These are phyloP conservation scores for Pythium aquatile DNA, from an alignment of 352 stramenopile species.

Conservation along the genomic window DNA sequence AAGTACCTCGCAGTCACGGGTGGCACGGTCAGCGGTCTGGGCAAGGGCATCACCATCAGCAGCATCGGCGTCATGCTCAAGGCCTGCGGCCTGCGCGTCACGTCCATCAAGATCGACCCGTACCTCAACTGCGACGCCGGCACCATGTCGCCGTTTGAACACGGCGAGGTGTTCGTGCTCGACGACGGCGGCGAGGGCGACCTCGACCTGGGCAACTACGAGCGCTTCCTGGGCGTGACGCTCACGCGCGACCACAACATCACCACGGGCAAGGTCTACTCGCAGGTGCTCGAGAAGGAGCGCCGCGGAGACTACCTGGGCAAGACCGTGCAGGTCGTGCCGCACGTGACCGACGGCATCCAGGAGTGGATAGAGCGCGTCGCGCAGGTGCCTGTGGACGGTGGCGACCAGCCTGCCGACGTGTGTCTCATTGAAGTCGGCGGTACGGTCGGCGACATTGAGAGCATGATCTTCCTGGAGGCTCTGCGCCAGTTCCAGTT, in stretches of 20 bases:
- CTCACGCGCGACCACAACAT: conserved; percentile 98
- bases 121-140: conserved; percentile 99
- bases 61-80: conserved; percentile 98
- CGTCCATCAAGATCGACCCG: conserved; percentile 99
- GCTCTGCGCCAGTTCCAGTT: conserved; percentile 99
- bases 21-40: conserved; percentile 97
- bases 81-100: conserved; percentile 93
- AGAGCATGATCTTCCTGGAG: conserved; percentile 99
- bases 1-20: conserved; percentile 99
- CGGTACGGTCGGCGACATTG: conserved; percentile 99
- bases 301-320: conserved; percentile 97
- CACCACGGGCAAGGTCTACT: conserved; percentile 98
- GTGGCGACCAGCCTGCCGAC: conserved; percentile 81
- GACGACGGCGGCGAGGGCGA: conserved; percentile 97
- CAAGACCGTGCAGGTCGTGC: conserved; percentile 99
- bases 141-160: conserved; percentile 97
- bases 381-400: conserved; percentile 94
- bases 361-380: conserved; percentile 98
- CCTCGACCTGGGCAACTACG: conserved; percentile 99
- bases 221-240: conserved; percentile 96
- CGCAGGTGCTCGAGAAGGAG: conserved; percentile 96
- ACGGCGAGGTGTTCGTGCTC: conserved; percentile 97
- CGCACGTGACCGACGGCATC: conserved; percentile 94
- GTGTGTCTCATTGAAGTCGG: conserved; percentile 99
- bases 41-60: conserved; percentile 99